These are phyloP conservation scores for Neurospora tetrasperma DNA, from an alignment of 495 filamentous ascomycete species.

Conservation along the genomic window DNA sequence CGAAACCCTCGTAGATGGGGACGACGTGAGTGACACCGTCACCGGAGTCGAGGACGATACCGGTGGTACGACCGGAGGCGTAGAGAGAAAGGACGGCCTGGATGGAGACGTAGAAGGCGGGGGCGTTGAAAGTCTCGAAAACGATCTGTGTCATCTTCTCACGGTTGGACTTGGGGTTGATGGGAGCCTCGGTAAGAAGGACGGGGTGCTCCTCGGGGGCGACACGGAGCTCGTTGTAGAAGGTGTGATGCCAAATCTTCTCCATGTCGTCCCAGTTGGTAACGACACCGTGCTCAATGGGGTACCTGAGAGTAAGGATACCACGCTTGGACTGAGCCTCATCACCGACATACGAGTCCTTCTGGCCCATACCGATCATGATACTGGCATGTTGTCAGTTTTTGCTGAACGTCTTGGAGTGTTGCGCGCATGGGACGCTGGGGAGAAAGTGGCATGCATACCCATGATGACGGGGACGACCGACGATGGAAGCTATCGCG, in stretches of 20 bases:
- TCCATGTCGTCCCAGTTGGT: constrained; percentile 99
- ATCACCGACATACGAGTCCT: constrained; percentile 99
- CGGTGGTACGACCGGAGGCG: constrained; percentile 99
- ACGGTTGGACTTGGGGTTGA: constrained; percentile 99
- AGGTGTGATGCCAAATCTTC: constrained; percentile 99
- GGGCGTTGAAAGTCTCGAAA: constrained; percentile 99
- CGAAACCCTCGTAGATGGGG: constrained; percentile 99
- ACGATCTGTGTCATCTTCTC: constrained; percentile 99
- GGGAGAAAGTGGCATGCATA: constrained; percentile 40
- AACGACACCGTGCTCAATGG: constrained; percentile 99
- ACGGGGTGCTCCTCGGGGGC: constrained; percentile 99
- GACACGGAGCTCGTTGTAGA: constrained; percentile 99
- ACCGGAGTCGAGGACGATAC: constrained; percentile 99
- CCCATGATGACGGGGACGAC: constrained; percentile 99
- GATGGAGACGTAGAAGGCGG: constrained; percentile 99
- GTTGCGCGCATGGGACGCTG: neutral
- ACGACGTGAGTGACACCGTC: constrained; percentile 99
- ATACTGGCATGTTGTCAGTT: constrained; percentile 52
- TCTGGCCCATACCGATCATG: constrained; percentile 99
- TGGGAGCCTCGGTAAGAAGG: constrained; percentile 95
- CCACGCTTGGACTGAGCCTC: constrained; percentile 99
- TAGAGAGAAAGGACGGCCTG: constrained; percentile 99
- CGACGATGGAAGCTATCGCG: constrained; percentile 86
- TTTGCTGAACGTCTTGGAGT: neutral
- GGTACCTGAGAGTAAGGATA: constrained; percentile 98